Evolutionary conservation across 2,329 filamentous ascomycete genomes (phyloP).

Genomic region (Talaromyces albobiverticillius): DNA sequence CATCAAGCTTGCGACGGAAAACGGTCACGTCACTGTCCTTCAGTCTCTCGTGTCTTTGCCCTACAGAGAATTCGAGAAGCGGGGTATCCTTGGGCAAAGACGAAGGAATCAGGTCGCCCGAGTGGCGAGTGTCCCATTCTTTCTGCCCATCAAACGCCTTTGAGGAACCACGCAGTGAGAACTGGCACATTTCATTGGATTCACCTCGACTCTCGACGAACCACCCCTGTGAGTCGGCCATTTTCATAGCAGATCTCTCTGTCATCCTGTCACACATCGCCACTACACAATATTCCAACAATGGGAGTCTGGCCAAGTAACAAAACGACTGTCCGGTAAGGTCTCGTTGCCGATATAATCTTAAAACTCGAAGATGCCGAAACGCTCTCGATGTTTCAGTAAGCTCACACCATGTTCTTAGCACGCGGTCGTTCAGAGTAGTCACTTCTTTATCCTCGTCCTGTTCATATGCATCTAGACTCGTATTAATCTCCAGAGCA

Average conservation of each 20-base stretch:
- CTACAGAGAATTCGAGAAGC: conserved; percentile 26
- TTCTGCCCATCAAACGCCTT: not conserved
- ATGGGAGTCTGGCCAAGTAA: conserved; percentile 34
- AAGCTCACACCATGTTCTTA: conserved; percentile 42
- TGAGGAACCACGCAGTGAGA: not conserved
- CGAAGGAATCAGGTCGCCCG: not conserved
- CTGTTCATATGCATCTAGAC: conserved; percentile 10
- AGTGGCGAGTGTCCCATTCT: not conserved
- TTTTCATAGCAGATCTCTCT: conserved; percentile 17
- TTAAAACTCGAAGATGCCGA: conserved; percentile 35
- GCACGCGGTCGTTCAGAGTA: conserved; percentile 36
- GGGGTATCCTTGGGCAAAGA: conserved; percentile 16
- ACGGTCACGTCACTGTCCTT: conserved; percentile 1
- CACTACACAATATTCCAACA: conserved; percentile 33
- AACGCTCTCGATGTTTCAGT: conserved; percentile 30
- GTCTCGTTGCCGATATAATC: conserved; percentile 31
- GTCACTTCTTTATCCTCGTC: conserved; percentile 18
- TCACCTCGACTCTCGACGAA: not conserved
- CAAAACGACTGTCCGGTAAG: conserved; percentile 31
- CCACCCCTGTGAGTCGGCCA: conserved; percentile 8
- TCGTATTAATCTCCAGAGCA: conserved; percentile 34
- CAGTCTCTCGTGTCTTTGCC: conserved; percentile 10
- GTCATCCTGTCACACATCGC: conserved; percentile 30
- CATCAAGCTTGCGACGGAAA: conserved; percentile 11
- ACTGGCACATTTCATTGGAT: not conserved